Percentiles rank a stretch among this genome's conserved stretches.
phyloP scores from a whole-genome alignment of 352 stramenopile species.

The Pythium utonaiense region DNA sequence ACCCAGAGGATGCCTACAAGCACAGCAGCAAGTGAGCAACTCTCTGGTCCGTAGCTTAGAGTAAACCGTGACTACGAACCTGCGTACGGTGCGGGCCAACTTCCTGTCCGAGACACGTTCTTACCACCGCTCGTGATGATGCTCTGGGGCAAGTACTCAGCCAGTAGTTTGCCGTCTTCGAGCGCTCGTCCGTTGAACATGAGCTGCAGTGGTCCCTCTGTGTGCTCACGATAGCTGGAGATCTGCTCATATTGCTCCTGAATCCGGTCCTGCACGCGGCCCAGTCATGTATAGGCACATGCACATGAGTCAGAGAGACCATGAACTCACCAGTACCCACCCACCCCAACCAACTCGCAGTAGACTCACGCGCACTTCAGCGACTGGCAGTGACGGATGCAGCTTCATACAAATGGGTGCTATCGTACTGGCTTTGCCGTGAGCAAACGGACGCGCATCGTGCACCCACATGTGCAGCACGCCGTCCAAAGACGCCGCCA shows the following conservation, averaged over 20 bases:
- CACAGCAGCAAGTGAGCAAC: too few species aligned
- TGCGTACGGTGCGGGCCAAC: constrained; percentile 48
- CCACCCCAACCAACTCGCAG: too few species aligned
- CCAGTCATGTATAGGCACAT: not conserved
- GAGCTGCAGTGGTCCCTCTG: constrained; percentile 41
- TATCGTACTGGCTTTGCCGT: constrained; percentile 41
- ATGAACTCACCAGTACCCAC: too few species aligned
- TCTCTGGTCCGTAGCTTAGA: too few species aligned
- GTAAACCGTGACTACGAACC: constrained; percentile 30
- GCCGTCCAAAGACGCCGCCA: constrained; percentile 24
- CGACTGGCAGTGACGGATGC: constrained; percentile 36
- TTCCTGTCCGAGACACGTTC: not conserved
- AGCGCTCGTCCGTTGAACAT: constrained; percentile 40
- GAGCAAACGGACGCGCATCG: constrained; percentile 46
- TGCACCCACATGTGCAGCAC: constrained; percentile 59
- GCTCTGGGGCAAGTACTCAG: constrained; percentile 31
- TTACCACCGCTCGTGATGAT: not conserved
- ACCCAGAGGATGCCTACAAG: constrained; percentile 60
- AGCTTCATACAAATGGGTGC: constrained; percentile 39
- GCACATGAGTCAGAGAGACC: too few species aligned
- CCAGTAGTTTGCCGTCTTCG: constrained; percentile 36
- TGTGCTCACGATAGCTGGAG: constrained; percentile 35
- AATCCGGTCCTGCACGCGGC: constrained; percentile 30
- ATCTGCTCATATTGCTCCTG: constrained; percentile 39
- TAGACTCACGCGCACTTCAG: constrained; percentile 32